Base-by-base conservation (phyloP, 768 basidiomycete species). In the Suillus occidentalis region DNA sequence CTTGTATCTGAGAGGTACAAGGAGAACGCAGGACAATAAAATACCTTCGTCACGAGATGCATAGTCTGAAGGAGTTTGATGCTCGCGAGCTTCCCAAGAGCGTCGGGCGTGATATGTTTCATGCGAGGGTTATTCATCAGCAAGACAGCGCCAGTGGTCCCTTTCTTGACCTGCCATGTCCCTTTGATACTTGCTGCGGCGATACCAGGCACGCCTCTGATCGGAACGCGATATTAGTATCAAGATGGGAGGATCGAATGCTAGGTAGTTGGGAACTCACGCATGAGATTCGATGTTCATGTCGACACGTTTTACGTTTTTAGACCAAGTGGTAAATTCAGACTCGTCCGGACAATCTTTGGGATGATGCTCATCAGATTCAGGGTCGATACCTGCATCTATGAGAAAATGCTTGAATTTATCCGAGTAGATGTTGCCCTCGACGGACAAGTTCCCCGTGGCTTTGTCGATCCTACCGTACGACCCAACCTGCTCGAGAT, bases 121-220 rank as follows among this genome's bases (percentile, higher is more conserved):
- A 58, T 39, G 31, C 68, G 71, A 22, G 73, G 72, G 20, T 37
- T 43, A 8, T 64, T 55, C 71, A 74, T 72, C 52, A 72, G 66
- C 31, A 74, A 45, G 34, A 74, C 49, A 31, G 72, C 72, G 16
- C 73, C 73, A 8, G 67, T 68, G 39, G 52, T 66, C 31, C 53
- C 52, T 25, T 37, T 43, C 42, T 65, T 64, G 55, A 73, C 70
- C 63, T 68, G 60, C 72, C 72, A 74, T 36, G 60, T 43, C 36
- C 72, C 72, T 63, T 73, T 73, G 49, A 74, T 66, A 43, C 71
- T 68, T 13, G 73, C 72, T 6, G 69, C 63, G 4, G 63, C 69
- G 20, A 73, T 42, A 16, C 68, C 73, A 3, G 68, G 57, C 5
- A 59, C 9, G 9, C 25, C 39, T 59, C 57, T 40, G 16, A 40